These are phyloP conservation scores for Leccinum barrowsii DNA, from an alignment of 768 basidiomycete species.

Conservation along the genomic window DNA sequence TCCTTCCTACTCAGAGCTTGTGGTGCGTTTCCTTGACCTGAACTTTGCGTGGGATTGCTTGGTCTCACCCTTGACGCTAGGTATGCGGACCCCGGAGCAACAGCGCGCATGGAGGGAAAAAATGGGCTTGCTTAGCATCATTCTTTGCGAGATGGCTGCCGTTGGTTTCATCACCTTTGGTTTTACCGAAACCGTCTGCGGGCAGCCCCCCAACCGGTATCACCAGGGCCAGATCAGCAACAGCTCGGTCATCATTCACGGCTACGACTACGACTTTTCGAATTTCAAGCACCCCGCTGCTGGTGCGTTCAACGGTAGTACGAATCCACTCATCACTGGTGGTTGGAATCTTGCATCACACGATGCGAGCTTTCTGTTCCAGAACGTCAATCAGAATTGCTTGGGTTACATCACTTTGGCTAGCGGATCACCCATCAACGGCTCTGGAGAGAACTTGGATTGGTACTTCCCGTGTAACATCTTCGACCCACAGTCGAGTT, in stretches of 20 bases:
- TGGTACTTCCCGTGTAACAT: slow-evolving; percentile 99
- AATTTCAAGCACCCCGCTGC: slow-evolving; percentile 80
- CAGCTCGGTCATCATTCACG: slow-evolving; percentile 88
- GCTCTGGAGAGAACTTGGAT: slow-evolving; percentile 57
- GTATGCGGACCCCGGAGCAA: slow-evolving; percentile 85
- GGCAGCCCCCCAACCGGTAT: slow-evolving; percentile 78
- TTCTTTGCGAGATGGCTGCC: slow-evolving; percentile 78
- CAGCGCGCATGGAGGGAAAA: slow-evolving; percentile 99
- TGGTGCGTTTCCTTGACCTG: slow-evolving; percentile 51
- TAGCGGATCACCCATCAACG: slow-evolving; percentile 65
- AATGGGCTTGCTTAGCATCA: slow-evolving; percentile 85
- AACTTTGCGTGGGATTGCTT: neutral
- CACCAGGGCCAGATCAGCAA: slow-evolving; percentile 74
- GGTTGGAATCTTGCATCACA: slow-evolving; percentile 78
- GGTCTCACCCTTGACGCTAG: slow-evolving; percentile 37
- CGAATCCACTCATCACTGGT: slow-evolving; percentile 80
- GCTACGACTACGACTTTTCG: slow-evolving; percentile 89
- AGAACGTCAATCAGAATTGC: slow-evolving; percentile 86
- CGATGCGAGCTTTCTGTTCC: slow-evolving; percentile 94
- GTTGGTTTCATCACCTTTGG: slow-evolving; percentile 99
- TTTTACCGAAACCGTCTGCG: slow-evolving; percentile 93
- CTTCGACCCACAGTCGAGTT: slow-evolving; percentile 66
- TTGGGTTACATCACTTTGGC: slow-evolving; percentile 71
- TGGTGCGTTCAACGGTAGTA: slow-evolving; percentile 65
- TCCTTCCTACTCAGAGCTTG: slow-evolving; percentile 69